Evolutionary conservation across 805 yeast genomes (phyloP), one percentile per base, ranked within the genome.

Genomic region (Ogataea philodendri): DNA sequence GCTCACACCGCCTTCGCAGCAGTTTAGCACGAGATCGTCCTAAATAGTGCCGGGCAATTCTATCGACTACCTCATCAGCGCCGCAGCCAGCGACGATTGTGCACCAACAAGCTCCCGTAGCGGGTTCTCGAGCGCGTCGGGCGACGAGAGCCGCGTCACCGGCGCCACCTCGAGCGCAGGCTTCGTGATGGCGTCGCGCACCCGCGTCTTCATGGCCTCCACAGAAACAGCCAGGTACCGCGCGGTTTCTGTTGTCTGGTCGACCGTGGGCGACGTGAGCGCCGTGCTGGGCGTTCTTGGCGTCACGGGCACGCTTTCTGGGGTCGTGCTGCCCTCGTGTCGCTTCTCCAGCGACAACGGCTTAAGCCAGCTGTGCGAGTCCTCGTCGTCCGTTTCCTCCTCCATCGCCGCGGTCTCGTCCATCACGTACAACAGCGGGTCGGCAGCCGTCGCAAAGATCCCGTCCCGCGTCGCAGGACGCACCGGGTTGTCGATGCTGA

Each of bases 401-500:
- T 20, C 37, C 9, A 18, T 13, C 9, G 25, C 21, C 24, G 17
- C 11, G 14, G 30, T 30, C 30, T 30, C 39, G 19, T 46, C 45
- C 22, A 43, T 11, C 3, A 56, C 34, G 25, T 48, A 52, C 22
- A 45, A 44, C 15, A 58, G 33, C 19, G 63, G 64, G 42, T 59
- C 64, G 4, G 39, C 30, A 3, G 65, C 54, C 2, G 52, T 40
- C 5, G 39, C 44, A 42, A 61, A 62, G 46, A 63, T 47, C 6
- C 67, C 67, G 3, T 52, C 44, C n/a, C 50, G 39, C 3, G 58
- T 51, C 25, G 41, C 48, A 1, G 66, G 60, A 18, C 45, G 41
- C n/a, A 63, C 65, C 1, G 68, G 68, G 35, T 62, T 62, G 16
- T 62, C 64, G 15, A 62, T 49, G 17, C 42, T 38, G 35, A 61